Conservation (phyloP, 2,329 filamentous ascomycete genomes). For the Talaromyces sp. region DNA sequence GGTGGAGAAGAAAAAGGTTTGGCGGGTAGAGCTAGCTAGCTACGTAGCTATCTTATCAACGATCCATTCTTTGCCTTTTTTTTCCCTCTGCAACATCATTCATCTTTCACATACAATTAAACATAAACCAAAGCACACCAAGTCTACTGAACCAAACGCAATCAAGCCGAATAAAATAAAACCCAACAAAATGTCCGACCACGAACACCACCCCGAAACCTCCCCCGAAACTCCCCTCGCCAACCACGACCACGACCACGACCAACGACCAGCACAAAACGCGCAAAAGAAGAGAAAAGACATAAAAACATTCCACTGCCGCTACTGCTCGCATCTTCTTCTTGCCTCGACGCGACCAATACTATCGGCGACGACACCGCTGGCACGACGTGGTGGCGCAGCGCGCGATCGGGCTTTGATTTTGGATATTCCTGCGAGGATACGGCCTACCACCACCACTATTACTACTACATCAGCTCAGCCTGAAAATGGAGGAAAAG, state of each 20-base stretch:
- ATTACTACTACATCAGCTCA: not conserved
- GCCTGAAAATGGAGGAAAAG: slow-evolving; percentile 11
- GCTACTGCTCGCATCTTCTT: slow-evolving; percentile 60
- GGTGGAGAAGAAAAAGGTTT: too few relatives aligned
- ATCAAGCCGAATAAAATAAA: too few relatives aligned
- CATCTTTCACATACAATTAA: too few relatives aligned
- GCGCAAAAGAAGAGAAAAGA: not conserved
- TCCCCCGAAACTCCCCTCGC: too few relatives aligned
- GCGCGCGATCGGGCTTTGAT: slow-evolving; percentile 53
- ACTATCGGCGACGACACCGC: slow-evolving; percentile 17
- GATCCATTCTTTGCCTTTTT: too few relatives aligned
- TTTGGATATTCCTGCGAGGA: slow-evolving; percentile 45
- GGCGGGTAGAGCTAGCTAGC: too few relatives aligned
- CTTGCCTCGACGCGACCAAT: slow-evolving; percentile 56
- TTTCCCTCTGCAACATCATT: too few relatives aligned
- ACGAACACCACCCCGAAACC: too few relatives aligned
- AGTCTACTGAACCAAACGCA: too few relatives aligned
- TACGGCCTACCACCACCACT: too few relatives aligned
- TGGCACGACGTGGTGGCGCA: not conserved
- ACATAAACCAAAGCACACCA: too few relatives aligned
- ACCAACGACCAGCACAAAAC: not conserved
- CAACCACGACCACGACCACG: not conserved
- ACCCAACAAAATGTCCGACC: not conserved
- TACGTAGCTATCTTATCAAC: too few relatives aligned
- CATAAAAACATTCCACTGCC: slow-evolving; percentile 56